Evolutionary conservation across 768 basidiomycete genomes (phyloP).

Genomic region (Podaxis sp.): DNA sequence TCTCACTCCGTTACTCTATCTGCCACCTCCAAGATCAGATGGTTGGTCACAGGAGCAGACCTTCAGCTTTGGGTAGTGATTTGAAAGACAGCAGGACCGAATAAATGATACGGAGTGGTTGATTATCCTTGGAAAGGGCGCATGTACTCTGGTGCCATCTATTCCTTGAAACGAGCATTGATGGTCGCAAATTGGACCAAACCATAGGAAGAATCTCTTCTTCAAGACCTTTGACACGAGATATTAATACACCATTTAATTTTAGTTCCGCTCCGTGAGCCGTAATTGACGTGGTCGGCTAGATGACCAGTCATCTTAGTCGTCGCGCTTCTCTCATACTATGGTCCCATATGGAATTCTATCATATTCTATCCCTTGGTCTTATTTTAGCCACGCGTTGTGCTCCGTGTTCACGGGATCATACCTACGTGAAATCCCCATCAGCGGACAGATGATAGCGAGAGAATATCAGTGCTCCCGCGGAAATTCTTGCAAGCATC

Average conservation of each 20-base stretch:
- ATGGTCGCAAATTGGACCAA: background rate
- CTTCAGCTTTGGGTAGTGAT: background rate
- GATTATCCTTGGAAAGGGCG: background rate
- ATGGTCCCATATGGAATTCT: background rate
- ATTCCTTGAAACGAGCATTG: background rate
- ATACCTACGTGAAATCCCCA: no score
- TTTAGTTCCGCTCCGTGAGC: constrained; percentile 15
- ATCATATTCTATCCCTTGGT: background rate
- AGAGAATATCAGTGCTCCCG: no score
- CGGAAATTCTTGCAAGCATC: no score
- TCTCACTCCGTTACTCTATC: no score
- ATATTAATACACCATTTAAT: constrained; percentile 1
- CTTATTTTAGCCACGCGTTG: background rate
- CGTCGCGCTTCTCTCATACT: constrained; percentile 11
- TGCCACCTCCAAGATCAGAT: background rate
- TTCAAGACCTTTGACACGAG: background rate
- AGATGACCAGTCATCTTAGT: background rate
- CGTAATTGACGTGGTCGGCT: constrained; percentile 13
- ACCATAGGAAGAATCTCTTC: background rate
- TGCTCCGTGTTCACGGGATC: background rate
- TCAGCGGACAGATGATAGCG: no score
- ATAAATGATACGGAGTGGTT: background rate
- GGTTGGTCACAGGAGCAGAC: background rate
- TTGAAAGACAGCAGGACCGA: background rate
- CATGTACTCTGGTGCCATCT: background rate